phyloP scores from a whole-genome alignment of 106 monocot genomes.

The Dendrobium chrysotoxum region DNA sequence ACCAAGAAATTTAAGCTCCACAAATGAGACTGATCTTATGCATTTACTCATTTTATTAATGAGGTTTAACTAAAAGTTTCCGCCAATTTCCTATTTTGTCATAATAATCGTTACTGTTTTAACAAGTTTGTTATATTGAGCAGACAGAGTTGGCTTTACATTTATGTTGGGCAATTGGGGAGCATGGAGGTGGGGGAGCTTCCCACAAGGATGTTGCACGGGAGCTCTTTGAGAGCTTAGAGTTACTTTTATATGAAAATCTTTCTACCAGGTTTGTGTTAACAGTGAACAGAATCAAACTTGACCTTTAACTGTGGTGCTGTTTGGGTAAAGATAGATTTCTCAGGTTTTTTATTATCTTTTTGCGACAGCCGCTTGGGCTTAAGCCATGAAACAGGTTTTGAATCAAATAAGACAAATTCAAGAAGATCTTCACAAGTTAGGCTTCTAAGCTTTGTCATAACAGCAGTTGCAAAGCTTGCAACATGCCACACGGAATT shows the following conservation, averaged over 20 bases:
- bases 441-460: slow-evolving; percentile 80
- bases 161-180: slow-evolving; percentile 95
- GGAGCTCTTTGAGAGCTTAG: slow-evolving; percentile 89
- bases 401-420: slow-evolving; percentile 32
- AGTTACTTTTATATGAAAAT: slow-evolving; percentile 91
- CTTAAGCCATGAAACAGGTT: slow-evolving; percentile 38
- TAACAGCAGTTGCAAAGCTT: slow-evolving; percentile 90
- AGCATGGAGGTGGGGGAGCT: slow-evolving; percentile 81
- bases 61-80: neutral
- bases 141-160: slow-evolving; percentile 86
- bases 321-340: neutral
- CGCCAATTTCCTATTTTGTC: neutral
- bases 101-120: neutral
- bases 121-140: neutral
- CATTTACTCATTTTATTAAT: neutral
- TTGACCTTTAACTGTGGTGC: neutral
- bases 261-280: slow-evolving; percentile 65
- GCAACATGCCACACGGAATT: slow-evolving; percentile 80
- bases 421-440: slow-evolving; percentile 61
- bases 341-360: neutral
- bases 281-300: neutral
- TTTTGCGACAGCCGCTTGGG: slow-evolving; percentile 60
- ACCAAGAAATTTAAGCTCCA: neutral
- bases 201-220: slow-evolving; percentile 73
- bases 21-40: neutral